Base-by-base conservation (phyloP, 2,329 filamentous ascomycete genomes). In the Nemania sp. region DNA sequence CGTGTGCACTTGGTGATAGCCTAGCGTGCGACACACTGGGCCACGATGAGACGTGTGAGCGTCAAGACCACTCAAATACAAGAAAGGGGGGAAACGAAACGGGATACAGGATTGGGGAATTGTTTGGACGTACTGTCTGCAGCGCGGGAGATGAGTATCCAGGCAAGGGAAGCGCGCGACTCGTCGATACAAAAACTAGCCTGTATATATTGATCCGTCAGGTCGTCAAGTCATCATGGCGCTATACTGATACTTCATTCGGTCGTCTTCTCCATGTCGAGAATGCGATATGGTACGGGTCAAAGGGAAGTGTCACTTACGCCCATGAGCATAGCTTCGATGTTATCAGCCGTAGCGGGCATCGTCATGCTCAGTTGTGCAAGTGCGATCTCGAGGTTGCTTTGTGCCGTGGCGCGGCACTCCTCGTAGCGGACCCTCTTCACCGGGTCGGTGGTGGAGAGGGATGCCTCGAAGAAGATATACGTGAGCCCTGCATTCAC, bases 311-410 rank as follows among this genome's bases (percentile, higher is more conserved):
- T 17, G 14, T 42, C 3, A 66, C 73, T 64, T 59, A 79, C 77
- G 6, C 71, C 76, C 59, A 79, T 72, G 5, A 75, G 62, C 17
- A 82, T 68, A 2, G 78, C 78, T 60, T 79, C 73, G 20, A 80
- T 72, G 36, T 77, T 79, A 28, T 80, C 76, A 11, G 71, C 61
- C 3, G 67, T 75, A 3, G 77, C 75, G 3, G 77, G 74, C 68
- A 79, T 72, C 44, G 80, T 68, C 28, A 81, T 66, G 37, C 73
- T 74, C 40, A 81, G 61, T 54, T 75, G 65, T 1, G 65, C 60
- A 1, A 72, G 50, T 9, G 63, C 68, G 9, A 56, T 60, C 40
- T 72, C 69, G 22, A 72, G 47, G 26, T 71, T 72, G 24, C 62
- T 59, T 40, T 65, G 63, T 36, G 68, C 69, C 58, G 68, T 68